Evolutionary conservation across 2,329 filamentous ascomycete species (phyloP), one percentile per base, ranked within the genome.

Genomic region (Curvularia verruculosa): DNA sequence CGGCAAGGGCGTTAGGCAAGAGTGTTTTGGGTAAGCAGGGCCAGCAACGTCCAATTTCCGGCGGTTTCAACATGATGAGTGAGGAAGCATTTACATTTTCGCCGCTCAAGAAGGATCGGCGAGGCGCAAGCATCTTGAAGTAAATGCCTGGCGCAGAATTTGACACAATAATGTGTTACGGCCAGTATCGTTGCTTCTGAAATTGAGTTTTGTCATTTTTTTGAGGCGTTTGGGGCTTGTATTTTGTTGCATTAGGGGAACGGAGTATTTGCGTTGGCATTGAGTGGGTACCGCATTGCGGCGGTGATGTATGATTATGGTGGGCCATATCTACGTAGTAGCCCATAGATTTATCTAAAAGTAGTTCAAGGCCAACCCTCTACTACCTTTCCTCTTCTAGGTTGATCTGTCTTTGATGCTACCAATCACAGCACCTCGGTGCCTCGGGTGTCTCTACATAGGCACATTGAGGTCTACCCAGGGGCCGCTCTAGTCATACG

Each of bases 71-170:
- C 23, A 72, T 75, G 67, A 65, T 73, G 66, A 72, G 67, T 37
- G 74, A 74, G 49, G 73, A 77, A 61, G 72, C 73, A 8, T 78
- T 78, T 59, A 66, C 70, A 26, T 78, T 78, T 49, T 69, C 63
- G 56, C 76, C 76, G 28, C 57, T 78, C 54, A 78, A 78, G 66
- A 78, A 77, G 67, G 76, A 78, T 45, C 66, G 74, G 59, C 72
- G 67, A 46, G 58, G 63, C 24, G 61, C 56, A 9, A 71, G 68
- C 49, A 64, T 73, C 1, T 13, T 74, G 43, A 71, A 72, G 63
- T 69, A 59, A 37, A 49, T n/a, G 23, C 5, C n/a, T 28, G 31
- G 15, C 12, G 46, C 10, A 21, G 5, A 23, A 13, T 18, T 28
- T 28, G 18, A 19, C n/a, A 13, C 6, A 10, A 5, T 19, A 23